Evolutionary conservation across 176 grass and related monocot genomes (phyloP), one percentile per base, ranked within the genome.

Genomic region (Poa annua): DNA sequence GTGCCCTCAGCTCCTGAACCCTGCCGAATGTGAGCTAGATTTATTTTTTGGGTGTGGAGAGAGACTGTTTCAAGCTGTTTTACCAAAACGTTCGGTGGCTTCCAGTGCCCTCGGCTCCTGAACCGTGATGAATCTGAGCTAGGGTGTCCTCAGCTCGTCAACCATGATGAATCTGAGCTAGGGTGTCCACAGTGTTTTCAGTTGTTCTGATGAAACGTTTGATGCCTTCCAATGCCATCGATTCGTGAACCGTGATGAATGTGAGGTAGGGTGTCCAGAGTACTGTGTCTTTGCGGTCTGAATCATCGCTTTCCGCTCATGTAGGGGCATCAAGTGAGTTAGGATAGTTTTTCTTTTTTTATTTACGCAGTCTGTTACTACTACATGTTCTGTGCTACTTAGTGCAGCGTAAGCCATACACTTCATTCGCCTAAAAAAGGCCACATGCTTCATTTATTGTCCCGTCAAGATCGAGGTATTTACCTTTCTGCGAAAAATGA

Each of bases 391-490:
- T 48, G 6, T 47, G 67, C 20, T 3, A 44, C 11, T 75, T 54
- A 13, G 10, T 22, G 45, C 12, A 57, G 59, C 38, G n/a, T 66
- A 80, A 34, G 36, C 14, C 54, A 12, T 20, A 63, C 25, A 5
- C 59, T 26, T 26, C 22, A 26, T 61, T 26, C 11, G 13, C 14
- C 57, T 61, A 61, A 26, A 61, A 25, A 61, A 61, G 22, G 57
- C 57, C 57, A 61, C 6, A 61, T 29, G 52, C 53, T 61, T 78
- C 53, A 21, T 83, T 71, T 51, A 44, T 21, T 21, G 47, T 41
- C 42, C 42, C 44, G 4, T 33, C 2, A 1, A 77, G 32, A 47
- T 44, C 21, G 41, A 83, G 12, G n/a, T 50, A 42, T 59, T 36
- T 16, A 41, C 48, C 42, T 49, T 51, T 52, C 13, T 8, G 16